phyloP scores from a whole-genome alignment of 2,329 filamentous ascomycete genomes.

The Alternaria dauci region DNA sequence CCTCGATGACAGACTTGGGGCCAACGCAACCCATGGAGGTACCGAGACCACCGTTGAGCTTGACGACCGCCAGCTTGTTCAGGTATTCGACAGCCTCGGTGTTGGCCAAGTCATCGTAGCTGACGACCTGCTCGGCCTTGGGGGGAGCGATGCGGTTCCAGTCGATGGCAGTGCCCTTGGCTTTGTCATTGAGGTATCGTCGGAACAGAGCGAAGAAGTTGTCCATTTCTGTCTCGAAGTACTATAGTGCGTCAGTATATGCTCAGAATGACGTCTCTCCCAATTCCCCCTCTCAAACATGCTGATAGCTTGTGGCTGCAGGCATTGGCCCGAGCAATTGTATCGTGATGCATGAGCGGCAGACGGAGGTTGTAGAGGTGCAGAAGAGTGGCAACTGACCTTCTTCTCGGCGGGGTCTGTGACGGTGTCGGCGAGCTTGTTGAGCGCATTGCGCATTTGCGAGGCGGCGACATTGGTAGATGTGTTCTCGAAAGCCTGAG shows the following conservation, averaged over 20 bases:
- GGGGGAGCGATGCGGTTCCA: slow-evolving; percentile 98
- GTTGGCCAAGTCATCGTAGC: slow-evolving; percentile 90
- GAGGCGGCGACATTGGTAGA: slow-evolving; percentile 97
- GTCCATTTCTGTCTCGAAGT: slow-evolving; percentile 99
- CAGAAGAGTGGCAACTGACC: slow-evolving; percentile 62
- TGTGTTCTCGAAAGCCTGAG: slow-evolving; percentile 97
- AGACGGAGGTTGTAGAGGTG: neutral
- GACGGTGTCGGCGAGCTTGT: slow-evolving; percentile 89
- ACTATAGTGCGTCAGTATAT: slow-evolving; percentile 58
- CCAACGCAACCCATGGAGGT: slow-evolving; percentile 99
- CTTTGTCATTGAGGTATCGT: slow-evolving; percentile 97
- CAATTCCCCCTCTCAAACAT: neutral
- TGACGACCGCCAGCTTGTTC: slow-evolving; percentile 96
- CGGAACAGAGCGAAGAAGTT: slow-evolving; percentile 99
- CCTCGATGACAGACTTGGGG: slow-evolving; percentile 99
- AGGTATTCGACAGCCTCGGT: slow-evolving; percentile 92
- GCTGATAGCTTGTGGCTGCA: slow-evolving; percentile 5
- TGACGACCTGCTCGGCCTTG: slow-evolving; percentile 90
- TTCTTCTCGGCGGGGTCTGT: slow-evolving; percentile 79
- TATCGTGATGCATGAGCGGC: neutral
- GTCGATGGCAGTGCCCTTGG: slow-evolving; percentile 94
- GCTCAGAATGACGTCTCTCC: slow-evolving; percentile 23
- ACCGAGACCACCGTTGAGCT: slow-evolving; percentile 98
- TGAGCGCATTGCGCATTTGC: slow-evolving; percentile 98
- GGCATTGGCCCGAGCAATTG: slow-evolving; percentile 6